phyloP scores from a whole-genome alignment of 2,329 filamentous ascomycete genomes.

The Neonectria faginata region DNA sequence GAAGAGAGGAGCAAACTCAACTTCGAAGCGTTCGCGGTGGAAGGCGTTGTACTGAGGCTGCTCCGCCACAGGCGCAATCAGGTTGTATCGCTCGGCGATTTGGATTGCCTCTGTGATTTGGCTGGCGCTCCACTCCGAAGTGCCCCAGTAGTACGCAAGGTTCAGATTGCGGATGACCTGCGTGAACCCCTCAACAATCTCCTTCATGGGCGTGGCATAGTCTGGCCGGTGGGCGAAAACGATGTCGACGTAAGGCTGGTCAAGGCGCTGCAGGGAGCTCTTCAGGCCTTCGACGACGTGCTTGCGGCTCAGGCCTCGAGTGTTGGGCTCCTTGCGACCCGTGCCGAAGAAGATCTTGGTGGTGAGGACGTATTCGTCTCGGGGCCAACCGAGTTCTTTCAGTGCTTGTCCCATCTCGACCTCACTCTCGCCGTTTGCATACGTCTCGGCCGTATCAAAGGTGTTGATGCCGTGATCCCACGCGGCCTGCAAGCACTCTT shows the following conservation, averaged over 20 bases:
- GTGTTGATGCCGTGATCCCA: conserved; percentile 71
- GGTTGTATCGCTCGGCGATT: conserved; percentile 68
- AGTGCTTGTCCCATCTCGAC: conserved; percentile 71
- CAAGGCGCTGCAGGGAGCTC: conserved; percentile 41
- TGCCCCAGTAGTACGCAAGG: conserved; percentile 59
- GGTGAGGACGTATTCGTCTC: conserved; percentile 69
- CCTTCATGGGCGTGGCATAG: conserved; percentile 42
- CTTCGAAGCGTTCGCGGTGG: conserved; percentile 70
- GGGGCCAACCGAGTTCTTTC: conserved; percentile 68
- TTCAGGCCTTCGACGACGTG: conserved; percentile 68
- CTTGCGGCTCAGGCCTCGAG: conserved; percentile 72
- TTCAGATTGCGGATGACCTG: conserved; percentile 45
- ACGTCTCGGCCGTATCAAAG: conserved; percentile 70
- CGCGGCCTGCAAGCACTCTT: conserved; percentile 69
- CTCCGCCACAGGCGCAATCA: conserved; percentile 73
- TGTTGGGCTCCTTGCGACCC: conserved; percentile 60
- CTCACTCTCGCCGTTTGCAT: conserved; percentile 71
- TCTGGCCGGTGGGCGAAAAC: conserved; percentile 46
- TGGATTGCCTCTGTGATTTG: conserved; percentile 70
- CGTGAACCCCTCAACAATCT: conserved; percentile 45
- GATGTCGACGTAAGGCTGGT: conserved; percentile 44
- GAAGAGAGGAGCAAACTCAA: conserved; percentile 71
- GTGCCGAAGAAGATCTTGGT: conserved; percentile 51
- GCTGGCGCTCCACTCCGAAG: conserved; percentile 74
- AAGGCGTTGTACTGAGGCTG: conserved; percentile 77